Evolutionary conservation across 495 filamentous ascomycete genomes (phyloP).

Genomic region (Podospora didyma): DNA sequence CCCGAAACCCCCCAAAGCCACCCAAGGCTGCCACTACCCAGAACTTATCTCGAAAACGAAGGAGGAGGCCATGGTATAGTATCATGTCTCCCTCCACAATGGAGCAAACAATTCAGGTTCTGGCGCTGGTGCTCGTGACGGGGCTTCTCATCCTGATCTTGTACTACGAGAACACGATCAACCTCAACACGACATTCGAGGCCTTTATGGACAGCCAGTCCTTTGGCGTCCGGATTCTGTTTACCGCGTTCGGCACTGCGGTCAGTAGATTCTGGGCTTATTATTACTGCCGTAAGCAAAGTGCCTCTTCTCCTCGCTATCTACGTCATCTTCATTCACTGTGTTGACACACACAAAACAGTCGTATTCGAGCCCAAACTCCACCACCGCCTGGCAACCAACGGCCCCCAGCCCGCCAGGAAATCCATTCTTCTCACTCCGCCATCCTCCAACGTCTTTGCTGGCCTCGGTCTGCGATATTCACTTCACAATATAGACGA

Average conservation of each 20-base stretch:
- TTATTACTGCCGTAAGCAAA: constrained; percentile 1
- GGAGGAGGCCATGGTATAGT: no score
- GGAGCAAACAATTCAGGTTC: neutral
- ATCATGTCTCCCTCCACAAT: neutral
- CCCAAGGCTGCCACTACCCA: neutral
- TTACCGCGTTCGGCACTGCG: constrained; percentile 33
- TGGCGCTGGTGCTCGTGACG: constrained; percentile 21
- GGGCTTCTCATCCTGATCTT: constrained; percentile 32
- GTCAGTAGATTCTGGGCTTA: constrained; percentile 14
- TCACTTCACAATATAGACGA: neutral
- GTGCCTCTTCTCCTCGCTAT: neutral
- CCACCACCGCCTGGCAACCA: neutral
- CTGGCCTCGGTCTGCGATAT: neutral
- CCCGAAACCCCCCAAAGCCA: neutral
- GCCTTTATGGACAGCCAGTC: constrained; percentile 36
- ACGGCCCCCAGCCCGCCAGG: neutral
- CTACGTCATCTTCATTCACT: neutral
- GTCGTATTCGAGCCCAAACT: neutral
- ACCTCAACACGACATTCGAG: constrained; percentile 33
- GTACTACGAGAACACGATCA: constrained; percentile 36
- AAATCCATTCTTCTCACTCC: constrained; percentile 1
- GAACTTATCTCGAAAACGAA: no score
- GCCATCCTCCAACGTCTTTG: constrained; percentile 2
- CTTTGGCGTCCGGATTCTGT: constrained; percentile 42
- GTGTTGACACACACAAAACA: neutral